Evolutionary conservation across 2,329 filamentous ascomycete genomes (phyloP).

Genomic region (Arthrobotrys megalospora): DNA sequence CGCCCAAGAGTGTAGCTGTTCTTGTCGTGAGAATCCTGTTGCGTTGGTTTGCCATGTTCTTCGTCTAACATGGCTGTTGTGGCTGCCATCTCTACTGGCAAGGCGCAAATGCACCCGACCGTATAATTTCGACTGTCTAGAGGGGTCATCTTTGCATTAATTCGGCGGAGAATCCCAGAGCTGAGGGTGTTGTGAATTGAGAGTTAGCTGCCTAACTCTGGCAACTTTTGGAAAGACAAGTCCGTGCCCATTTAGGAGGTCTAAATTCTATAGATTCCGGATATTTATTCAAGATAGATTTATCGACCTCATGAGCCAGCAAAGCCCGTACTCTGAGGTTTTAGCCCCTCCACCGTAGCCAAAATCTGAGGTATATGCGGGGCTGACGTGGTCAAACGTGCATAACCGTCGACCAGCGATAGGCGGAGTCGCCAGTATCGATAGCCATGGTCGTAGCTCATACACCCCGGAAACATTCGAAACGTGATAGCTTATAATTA

Average conservation of each 20-base stretch:
- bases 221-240: too few species aligned
- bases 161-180: not conserved
- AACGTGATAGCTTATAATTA: too few species aligned
- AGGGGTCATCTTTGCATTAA: not conserved
- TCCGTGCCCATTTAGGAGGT: too few species aligned
- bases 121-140: conserved; percentile 63
- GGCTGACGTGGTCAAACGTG: conserved; percentile 7
- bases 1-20: conserved; percentile 64
- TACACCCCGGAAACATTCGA: too few species aligned
- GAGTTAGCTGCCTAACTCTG: not conserved
- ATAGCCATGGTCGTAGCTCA: too few species aligned
- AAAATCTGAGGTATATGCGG: not conserved
- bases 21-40: conserved; percentile 59
- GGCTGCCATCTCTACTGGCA: conserved; percentile 65
- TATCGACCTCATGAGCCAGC: too few species aligned
- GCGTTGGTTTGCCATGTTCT: conserved; percentile 61
- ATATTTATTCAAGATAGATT: too few species aligned
- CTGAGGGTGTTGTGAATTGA: not conserved
- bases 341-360: too few species aligned
- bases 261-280: too few species aligned
- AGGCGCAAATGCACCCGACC: conserved; percentile 66
- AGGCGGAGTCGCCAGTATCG: too few species aligned
- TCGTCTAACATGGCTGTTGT: conserved; percentile 65
- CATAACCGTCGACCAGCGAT: not conserved
- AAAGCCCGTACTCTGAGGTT: too few species aligned